Percentiles rank a stretch among this genome's conserved stretches.
These are phyloP conservation scores for Aspergillus sp. DNA, from an alignment of 2,329 filamentous ascomycete genomes.

Conservation along the genomic window DNA sequence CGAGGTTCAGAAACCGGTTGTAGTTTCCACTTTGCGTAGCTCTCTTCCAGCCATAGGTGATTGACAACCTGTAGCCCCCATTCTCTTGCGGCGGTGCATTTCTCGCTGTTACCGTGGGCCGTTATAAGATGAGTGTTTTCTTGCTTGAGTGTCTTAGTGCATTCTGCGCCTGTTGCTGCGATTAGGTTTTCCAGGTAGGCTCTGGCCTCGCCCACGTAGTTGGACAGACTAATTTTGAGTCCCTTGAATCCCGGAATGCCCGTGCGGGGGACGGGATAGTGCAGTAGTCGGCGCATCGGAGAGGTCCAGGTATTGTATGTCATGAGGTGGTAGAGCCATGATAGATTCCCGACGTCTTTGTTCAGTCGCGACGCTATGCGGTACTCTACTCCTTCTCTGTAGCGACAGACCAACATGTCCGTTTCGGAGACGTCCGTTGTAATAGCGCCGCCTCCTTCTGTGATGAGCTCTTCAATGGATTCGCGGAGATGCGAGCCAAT, in stretches of 20 bases:
- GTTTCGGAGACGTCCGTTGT: constrained; percentile 59
- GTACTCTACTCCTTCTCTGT: constrained; percentile 73
- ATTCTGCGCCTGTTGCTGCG: constrained; percentile 72
- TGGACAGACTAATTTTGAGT: constrained; percentile 79
- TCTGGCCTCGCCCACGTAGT: constrained; percentile 90
- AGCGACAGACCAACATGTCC: constrained; percentile 80
- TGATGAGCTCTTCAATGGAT: constrained; percentile 64
- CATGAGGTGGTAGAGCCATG: constrained; percentile 91
- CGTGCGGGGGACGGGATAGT: constrained; percentile 73
- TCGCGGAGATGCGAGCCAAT: constrained; percentile 58
- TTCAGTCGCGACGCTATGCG: constrained; percentile 63
- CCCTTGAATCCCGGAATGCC: constrained; percentile 72
- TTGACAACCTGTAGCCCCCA: constrained; percentile 89
- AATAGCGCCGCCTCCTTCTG: constrained; percentile 61
- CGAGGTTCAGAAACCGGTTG: constrained; percentile 63
- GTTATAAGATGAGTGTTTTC: constrained; percentile 96
- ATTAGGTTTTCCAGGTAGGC: constrained; percentile 91
- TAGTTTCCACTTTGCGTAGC: constrained; percentile 78
- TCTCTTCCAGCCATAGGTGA: constrained; percentile 95
- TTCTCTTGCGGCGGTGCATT: constrained; percentile 82
- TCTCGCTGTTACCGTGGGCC: constrained; percentile 80
- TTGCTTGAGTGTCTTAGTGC: constrained; percentile 88
- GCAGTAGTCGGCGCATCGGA: constrained; percentile 70
- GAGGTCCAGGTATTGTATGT: constrained; percentile 83
- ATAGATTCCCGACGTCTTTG: constrained; percentile 82